Conservation (phyloP, 495 filamentous ascomycete species). For the Penicillium desertorum region DNA sequence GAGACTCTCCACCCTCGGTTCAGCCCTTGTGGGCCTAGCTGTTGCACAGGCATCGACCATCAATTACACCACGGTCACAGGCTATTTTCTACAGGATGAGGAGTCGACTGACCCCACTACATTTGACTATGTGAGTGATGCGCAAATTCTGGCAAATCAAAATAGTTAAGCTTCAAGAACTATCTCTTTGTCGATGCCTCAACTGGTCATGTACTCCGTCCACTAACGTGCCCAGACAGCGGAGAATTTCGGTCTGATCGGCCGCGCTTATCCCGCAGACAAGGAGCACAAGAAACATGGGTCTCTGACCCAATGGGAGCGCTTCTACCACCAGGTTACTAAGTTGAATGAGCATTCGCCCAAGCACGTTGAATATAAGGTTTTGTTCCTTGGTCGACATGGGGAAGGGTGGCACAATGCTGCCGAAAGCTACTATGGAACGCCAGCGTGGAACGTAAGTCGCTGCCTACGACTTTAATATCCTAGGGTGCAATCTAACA, state of each 20-base stretch:
- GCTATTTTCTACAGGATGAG: conserved; percentile 72
- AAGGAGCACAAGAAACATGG: conserved; percentile 31
- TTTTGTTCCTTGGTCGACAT: conserved; percentile 68
- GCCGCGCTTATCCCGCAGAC: conserved; percentile 55
- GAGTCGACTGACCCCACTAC: conserved; percentile 56
- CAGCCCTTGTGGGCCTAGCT: conserved; percentile 26
- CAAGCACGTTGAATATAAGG: conserved; percentile 58
- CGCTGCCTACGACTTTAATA: not conserved
- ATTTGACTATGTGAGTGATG: conserved; percentile 62
- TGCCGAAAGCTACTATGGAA: conserved; percentile 65
- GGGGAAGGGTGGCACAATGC: conserved; percentile 71
- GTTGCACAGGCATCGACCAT: conserved; percentile 35
- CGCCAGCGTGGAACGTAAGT: conserved; percentile 64
- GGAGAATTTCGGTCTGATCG: conserved; percentile 66
- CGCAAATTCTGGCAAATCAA: too few species aligned
- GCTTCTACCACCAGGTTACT: conserved; percentile 58
- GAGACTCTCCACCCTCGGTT: conserved; percentile 30
- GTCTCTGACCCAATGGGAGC: conserved; percentile 62
- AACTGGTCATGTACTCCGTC: not conserved
- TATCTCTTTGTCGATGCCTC: not conserved
- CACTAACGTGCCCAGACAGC: conserved; percentile 36
- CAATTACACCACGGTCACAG: conserved; percentile 63
- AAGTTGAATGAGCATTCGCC: conserved; percentile 51
- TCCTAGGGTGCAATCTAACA: conserved; percentile 1
- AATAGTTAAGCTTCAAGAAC: not conserved